A percentile compares a stretch with the other conserved stretches of the same genome.
These are phyloP conservation scores for Populus simonii DNA, from an alignment of 345 rosid genomes.

Conservation along the genomic window DNA sequence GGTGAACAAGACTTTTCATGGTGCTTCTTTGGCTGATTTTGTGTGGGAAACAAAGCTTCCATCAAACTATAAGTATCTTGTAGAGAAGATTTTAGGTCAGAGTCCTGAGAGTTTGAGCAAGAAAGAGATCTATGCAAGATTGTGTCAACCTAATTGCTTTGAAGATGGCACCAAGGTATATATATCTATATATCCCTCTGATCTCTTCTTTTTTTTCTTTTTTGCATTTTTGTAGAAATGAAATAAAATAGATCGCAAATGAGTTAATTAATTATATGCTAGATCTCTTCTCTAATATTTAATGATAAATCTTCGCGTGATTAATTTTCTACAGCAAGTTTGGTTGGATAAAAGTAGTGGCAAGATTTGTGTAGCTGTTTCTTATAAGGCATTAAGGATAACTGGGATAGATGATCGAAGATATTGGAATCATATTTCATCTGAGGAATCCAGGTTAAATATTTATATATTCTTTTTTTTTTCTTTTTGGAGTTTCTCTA, in stretches of 20 bases:
- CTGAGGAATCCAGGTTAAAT: conserved; percentile 78
- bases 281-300: not conserved
- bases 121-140: conserved; percentile 62
- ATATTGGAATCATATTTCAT: conserved; percentile 75
- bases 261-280: not conserved
- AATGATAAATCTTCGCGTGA: not conserved
- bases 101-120: conserved; percentile 31
- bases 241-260: not conserved
- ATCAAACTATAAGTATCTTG: conserved; percentile 59
- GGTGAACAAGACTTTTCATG: conserved; percentile 53
- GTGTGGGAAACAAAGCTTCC: conserved; percentile 89
- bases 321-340: conserved; percentile 41
- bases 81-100: conserved; percentile 40
- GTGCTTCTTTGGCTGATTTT: conserved; percentile 67
- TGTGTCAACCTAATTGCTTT: conserved; percentile 55
- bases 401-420: conserved; percentile 88
- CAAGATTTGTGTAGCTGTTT: conserved; percentile 56
- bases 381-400: conserved; percentile 75
- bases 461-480: not conserved
- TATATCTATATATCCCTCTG: not conserved
- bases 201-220: not conserved
- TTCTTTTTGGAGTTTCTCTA: not conserved
- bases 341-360: conserved; percentile 84
- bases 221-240: not conserved
- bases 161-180: conserved; percentile 71